Evolutionary conservation across 2,329 filamentous ascomycete species (phyloP), one percentile per base, ranked within the genome.

Genomic region (Aspergillus neoniger): DNA sequence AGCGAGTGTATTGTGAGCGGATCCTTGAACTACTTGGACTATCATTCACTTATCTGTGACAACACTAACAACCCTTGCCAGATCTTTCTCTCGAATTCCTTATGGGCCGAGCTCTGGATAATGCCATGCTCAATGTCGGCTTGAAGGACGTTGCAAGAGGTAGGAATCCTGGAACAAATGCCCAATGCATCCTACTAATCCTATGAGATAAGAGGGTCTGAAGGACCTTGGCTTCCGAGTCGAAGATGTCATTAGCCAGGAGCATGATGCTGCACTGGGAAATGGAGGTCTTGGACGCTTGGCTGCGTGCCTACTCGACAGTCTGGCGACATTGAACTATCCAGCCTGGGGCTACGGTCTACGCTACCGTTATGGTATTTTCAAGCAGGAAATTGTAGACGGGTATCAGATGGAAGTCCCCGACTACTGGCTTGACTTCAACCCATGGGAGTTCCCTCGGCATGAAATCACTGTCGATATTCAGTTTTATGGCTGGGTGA

Each of bases 361-460:
- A 68, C 88, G 95, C 72, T 99, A 99, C 82, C 85, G 92, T 76
- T 98, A 98, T 75, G 91, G 91, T 74, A 99, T 99, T 76, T 99
- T 99, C 87, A 98, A 98, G 82, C 95, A 99, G 81, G 95, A 98
- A 81, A 98, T 99, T 70, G 88, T 97, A 62, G 91, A 98, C 72
- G 95, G 95, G 60, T 99, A 97, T 76, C 95, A 99, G 78, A 92
- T 99, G 65, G 95, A 99, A 74, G 91, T 98, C 61, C 95, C 95
- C 19, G 95, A 99, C 76, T 98, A 99, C 80, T 99, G 95, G 95
- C 86, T 99, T 57, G 95, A 98, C 76, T 97, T 98, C 79, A 99
- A 99, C 78, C 95, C 95, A 0, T 99, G 95, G 95, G 95, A 99
- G 76, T 99, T 98, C 72, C 92, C 93, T 44, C 86, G 95, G 67